Evolutionary conservation across 2,329 filamentous ascomycete species (phyloP).

Genomic region (Penicillium sclerotigenum): DNA sequence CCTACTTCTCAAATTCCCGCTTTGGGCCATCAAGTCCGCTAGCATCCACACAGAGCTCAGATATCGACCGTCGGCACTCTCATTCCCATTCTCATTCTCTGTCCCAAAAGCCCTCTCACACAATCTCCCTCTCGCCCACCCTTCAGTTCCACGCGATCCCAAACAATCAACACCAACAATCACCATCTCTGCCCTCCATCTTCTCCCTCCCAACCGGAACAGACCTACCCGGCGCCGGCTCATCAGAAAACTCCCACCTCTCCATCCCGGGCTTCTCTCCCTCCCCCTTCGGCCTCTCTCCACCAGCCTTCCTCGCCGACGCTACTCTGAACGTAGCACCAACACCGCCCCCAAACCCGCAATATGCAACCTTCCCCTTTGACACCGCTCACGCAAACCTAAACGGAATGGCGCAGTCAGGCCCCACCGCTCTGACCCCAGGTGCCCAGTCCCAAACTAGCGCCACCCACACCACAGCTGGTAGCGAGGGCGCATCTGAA

Average conservation of each 20-base stretch:
- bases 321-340: conserved; percentile 26
- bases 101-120: conserved; percentile 1
- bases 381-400: conserved; percentile 23
- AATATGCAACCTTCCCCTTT: conserved; percentile 42
- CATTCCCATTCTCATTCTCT: conserved; percentile 4
- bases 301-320: conserved; percentile 36
- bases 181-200: conserved; percentile 13
- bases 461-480: conserved; percentile 42
- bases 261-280: conserved; percentile 39
- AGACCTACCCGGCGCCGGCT: conserved; percentile 3
- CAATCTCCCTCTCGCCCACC: conserved; percentile 10
- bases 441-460: conserved; percentile 45
- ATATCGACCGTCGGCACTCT: conserved; percentile 12
- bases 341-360: conserved; percentile 31
- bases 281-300: conserved; percentile 34
- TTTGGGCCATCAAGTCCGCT: conserved; percentile 7
- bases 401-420: conserved; percentile 1
- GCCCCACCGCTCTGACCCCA: conserved; percentile 30
- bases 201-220: conserved; percentile 11
- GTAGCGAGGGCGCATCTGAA: conserved; percentile 48
- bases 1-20: conserved; percentile 13
- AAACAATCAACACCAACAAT: conserved; percentile 12
- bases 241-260: conserved; percentile 18
- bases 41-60: conserved; percentile 8
- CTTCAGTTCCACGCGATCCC: conserved; percentile 15